Base-by-base conservation (phyloP, 106 monocot genomes). In the Dioscorea zingiberensis region DNA sequence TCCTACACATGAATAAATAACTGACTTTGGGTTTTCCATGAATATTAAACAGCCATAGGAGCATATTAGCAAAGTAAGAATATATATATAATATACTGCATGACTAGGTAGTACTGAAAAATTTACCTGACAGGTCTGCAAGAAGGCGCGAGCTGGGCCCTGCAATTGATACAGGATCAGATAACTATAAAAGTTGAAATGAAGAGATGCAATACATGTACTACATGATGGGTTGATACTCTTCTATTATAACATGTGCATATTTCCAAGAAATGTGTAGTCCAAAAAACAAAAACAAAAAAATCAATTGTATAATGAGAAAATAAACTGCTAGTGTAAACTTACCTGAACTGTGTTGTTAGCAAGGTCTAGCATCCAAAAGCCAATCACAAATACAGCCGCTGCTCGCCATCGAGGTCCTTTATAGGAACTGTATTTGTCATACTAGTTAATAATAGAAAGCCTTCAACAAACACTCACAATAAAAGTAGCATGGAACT, bases 351-450 rank as follows among this genome's bases (percentile, higher is more conserved):
- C 89, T 78, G 98, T 89, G 70, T 98, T 98, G 60, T 98, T 98
- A 55, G 93, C 98, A 71, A 98, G 89, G 75, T 98, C 98, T 54
- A 93, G 80, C 92, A 98, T 86, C 98, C 98, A 98, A 76, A 98
- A 98, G 30, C 98, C 88, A 63, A 93, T 49, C 16, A 98, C 66
- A 76, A 98, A 98, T 47, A 98, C 70, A 72, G 57, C 79, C 69
- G 81, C 85, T 63, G 98, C 98, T 72, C 93, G 74, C 72, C 73
- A 87, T 71, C 93, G 71, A 63, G 98, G 69, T 55, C 93, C 89
- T 74, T 83, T 89, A 74, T 93, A 99, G 32, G 46, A 65, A 53
- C 97, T 98, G 84, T n/a, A 67, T 54, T 68, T 7, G 4, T 32
- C 24, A 12, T 8, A 18, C 18, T 4, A 18, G 62, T 18, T 21